Conservation (phyloP, 768 basidiomycete genomes). For the Lentinula lateritia region DNA sequence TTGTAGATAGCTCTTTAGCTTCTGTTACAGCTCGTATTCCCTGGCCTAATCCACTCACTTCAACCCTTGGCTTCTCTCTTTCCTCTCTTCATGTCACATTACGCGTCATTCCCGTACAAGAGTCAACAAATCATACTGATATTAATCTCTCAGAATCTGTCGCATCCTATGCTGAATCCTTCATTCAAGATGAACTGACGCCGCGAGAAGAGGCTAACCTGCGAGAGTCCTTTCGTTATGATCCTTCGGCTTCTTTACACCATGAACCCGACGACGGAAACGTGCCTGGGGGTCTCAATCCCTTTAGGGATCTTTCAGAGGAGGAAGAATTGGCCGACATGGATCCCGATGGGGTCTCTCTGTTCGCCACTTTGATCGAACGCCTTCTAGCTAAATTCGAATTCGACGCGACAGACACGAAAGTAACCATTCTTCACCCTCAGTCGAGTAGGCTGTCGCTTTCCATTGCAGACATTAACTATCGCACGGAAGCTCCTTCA, state of each 20-base stretch:
- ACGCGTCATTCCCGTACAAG: slow-evolving; percentile 18
- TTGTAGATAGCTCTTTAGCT: slow-evolving; percentile 69
- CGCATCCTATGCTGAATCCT: slow-evolving; percentile 79
- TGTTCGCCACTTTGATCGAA: slow-evolving; percentile 79
- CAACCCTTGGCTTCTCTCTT: slow-evolving; percentile 64
- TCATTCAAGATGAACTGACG: slow-evolving; percentile 78
- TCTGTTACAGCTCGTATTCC: slow-evolving; percentile 76
- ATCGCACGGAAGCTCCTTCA: slow-evolving; percentile 38
- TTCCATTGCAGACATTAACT: slow-evolving; percentile 50
- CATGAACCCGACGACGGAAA: slow-evolving; percentile 28
- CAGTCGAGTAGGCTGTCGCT: slow-evolving; percentile 57
- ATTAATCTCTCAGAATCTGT: slow-evolving; percentile 70
- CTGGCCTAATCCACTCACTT: slow-evolving; percentile 79
- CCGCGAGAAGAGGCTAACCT: slow-evolving; percentile 66
- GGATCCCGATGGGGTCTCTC: slow-evolving; percentile 71
- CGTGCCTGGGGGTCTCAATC: slow-evolving; percentile 65
- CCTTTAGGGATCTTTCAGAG: slow-evolving; percentile 42
- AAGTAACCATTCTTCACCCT: slow-evolving; percentile 64
- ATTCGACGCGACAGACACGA: slow-evolving; percentile 65
- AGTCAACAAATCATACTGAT: slow-evolving; percentile 11
- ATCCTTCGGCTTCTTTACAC: slow-evolving; percentile 20
- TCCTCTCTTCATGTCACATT: slow-evolving; percentile 67
- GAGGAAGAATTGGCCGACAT: slow-evolving; percentile 35
- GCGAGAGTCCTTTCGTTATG: slow-evolving; percentile 60
- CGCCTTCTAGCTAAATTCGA: slow-evolving; percentile 73